Base-by-base conservation (phyloP, 805 yeast species). In the Tetrapisispora arboricola region DNA sequence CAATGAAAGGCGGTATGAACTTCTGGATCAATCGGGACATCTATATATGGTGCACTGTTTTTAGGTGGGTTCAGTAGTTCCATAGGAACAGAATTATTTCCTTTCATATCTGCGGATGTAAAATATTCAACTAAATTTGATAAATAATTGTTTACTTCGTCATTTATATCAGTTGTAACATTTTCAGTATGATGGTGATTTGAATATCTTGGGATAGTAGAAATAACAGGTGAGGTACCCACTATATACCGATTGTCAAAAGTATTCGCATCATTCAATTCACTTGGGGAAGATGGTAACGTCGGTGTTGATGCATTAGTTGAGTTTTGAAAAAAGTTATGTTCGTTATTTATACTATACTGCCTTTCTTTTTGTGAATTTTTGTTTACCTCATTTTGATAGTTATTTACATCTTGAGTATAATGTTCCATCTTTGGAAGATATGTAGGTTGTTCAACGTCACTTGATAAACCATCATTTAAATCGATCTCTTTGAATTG, bases 1-100 rank as follows among this genome's bases (percentile, higher is more conserved):
- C 97, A 92, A 62, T 92, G 98, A 50, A 92, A 78, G 2, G 95
- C 82, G 0, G 96, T 84, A 56, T 92, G 94, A 1, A 95, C 94
- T 55, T 92, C 96, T 44, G 84, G 88, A 58, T 92, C 98, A 20
- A 92, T 84, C 4, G 86, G 78, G 40, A 82, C 84, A 56, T 68
- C 78, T 65, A 80, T 73, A 45, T 55, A 60, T 9, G 64, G 64
- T 20, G 60, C 58, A 41, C 61, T 53, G 33, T 57, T 44, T 12
- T 46, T 44, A 6, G 64, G 64, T n/a, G 63, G 63, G 12, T 39
- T 36, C 30, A 60, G 38, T 24, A 60, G 33, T 11, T 54, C 62
- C 22, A 49, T 29, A 13, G 64, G 62, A 6, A 56, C 48, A 2
- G 47, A 43, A 21, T 48, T 49, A 30, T 52, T 57, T 1, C 52